phyloP scores from a whole-genome alignment of 2,329 filamentous ascomycete species.

The Diaporthe capsici region DNA sequence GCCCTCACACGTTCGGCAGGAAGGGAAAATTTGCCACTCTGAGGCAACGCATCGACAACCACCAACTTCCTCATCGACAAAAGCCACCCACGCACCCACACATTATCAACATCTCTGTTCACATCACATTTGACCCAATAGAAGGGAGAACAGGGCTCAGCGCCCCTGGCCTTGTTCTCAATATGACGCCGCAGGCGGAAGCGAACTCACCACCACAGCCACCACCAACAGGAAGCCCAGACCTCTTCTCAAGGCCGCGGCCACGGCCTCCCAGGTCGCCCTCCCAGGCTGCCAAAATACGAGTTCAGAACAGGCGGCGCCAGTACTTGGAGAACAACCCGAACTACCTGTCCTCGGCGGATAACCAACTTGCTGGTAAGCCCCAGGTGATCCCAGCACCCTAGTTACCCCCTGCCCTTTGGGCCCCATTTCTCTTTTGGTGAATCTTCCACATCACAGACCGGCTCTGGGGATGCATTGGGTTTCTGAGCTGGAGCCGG shows the following conservation, averaged over 20 bases:
- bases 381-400: neutral
- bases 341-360: constrained; percentile 74
- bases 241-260: constrained; percentile 54
- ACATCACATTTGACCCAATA: neutral
- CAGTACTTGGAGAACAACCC: constrained; percentile 81
- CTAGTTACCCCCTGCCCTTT: neutral
- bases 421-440: constrained; percentile 13
- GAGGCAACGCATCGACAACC: neutral
- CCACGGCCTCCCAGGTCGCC: constrained; percentile 61
- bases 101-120: neutral
- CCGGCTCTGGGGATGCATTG: neutral
- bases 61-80: neutral
- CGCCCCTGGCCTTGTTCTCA: neutral
- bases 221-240: constrained; percentile 17
- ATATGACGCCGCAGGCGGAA: constrained; percentile 10
- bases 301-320: constrained; percentile 81
- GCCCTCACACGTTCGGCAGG: too few relatives aligned
- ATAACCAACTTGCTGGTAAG: constrained; percentile 69
- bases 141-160: neutral
- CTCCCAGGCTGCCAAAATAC: constrained; percentile 61
- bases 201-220: neutral
- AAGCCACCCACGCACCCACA: neutral
- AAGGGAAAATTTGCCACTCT: constrained; percentile 5
- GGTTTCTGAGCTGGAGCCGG: neutral
- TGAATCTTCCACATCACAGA: neutral